Evolutionary conservation across 805 yeast genomes (phyloP), one percentile per base, ranked within the genome.

Genomic region (Torulaspora maleeae): DNA sequence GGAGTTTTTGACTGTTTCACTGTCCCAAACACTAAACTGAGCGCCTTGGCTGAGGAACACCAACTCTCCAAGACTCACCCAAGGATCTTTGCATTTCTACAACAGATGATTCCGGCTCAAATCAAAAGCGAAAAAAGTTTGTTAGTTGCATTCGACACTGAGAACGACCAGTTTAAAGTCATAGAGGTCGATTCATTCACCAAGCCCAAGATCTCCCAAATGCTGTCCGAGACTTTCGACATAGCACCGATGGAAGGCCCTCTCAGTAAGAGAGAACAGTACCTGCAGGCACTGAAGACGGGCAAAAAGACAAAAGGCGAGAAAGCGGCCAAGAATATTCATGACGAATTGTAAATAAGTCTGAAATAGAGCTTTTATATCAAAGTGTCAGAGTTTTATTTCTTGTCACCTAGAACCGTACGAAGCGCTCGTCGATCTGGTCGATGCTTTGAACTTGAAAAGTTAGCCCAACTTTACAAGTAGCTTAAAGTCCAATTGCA

Each of bases 1-100:
- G 79, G 74, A 0, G 50, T 60, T 2, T 59, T 76, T 2, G 76
- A 78, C 34, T 73, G 58, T 77, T 54, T 82, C 73, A 1, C 73
- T 68, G 59, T 61, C 68, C 29, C 69, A 8, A 60, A 56, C 32
- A 30, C 45, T 3, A 56, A 69, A 4, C 48, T 68, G 4, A 59
- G 60, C 8, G 25, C 46, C 1, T 25, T 49, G 6, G 19, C 40
- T 8, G 48, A 34, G 10, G 39, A 28, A 3, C 33, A 30, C 17
- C 16, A 27, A 9, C 44, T 53, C 17, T 27, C 36, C 6, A 54
- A 54, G 5, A 35, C 49, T 4, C 51, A 56, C 11, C 64, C 65
- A 2, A 59, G 63, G 8, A 54, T 55, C 5, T 49, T 48, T 2
- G 43, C 45, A 7, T 51, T 58, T 11, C 37, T 59, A 15, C 45